Evolutionary conservation across 2,329 filamentous ascomycete species (phyloP).

Genomic region (Pyrenophora seminiperda): DNA sequence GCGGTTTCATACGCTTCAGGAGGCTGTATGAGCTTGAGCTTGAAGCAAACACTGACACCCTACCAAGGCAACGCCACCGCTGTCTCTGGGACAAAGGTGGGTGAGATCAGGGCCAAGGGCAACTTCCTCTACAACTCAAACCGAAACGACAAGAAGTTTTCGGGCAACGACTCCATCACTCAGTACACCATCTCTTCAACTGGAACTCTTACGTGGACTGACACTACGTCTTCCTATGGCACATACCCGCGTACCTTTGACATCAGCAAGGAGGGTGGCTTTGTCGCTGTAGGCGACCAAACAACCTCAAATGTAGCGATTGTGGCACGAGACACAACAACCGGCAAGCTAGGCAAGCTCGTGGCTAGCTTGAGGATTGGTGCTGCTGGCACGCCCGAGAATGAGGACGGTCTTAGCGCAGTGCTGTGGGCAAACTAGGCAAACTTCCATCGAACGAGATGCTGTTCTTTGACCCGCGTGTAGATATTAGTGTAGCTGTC

Average conservation of each 20-base stretch:
- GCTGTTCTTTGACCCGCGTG: neutral
- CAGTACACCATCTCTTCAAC: conserved; percentile 40
- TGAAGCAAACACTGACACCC: conserved; percentile 41
- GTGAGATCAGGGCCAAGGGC: conserved; percentile 40
- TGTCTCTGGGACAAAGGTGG: conserved; percentile 37
- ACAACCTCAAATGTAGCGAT: conserved; percentile 42
- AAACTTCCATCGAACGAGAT: neutral
- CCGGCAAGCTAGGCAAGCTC: conserved; percentile 33
- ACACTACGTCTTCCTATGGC: conserved; percentile 36
- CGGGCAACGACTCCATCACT: conserved; percentile 42
- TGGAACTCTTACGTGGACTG: conserved; percentile 37
- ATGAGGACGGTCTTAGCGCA: conserved; percentile 42
- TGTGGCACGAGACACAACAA: conserved; percentile 33
- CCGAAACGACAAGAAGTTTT: conserved; percentile 46
- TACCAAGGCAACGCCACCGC: conserved; percentile 40
- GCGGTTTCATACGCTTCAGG: conserved; percentile 36
- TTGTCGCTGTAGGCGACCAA: conserved; percentile 40
- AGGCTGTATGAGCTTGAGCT: conserved; percentile 38
- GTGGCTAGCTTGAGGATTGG: conserved; percentile 37
- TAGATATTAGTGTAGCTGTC: no score
- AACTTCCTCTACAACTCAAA: conserved; percentile 45
- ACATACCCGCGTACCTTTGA: conserved; percentile 46
- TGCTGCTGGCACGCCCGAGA: conserved; percentile 32
- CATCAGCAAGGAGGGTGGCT: conserved; percentile 42
- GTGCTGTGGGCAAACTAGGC: conserved; percentile 44